Conservation (phyloP, 1,284 basidiomycete species). For the Irpex lacteus region DNA sequence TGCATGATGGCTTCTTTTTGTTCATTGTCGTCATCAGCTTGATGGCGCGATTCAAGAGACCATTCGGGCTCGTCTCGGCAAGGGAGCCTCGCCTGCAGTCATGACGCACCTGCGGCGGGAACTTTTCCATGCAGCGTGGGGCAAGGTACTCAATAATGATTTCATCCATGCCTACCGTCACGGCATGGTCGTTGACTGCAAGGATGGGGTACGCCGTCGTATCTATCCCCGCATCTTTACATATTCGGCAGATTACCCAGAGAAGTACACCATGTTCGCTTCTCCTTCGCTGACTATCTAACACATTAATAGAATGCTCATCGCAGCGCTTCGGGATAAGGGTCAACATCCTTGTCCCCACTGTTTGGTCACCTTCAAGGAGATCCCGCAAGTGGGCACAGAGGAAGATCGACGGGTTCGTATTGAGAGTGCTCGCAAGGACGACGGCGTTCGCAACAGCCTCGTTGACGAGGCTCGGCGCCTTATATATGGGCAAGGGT, state of each 20-base stretch:
- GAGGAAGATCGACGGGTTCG: background rate
- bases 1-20: no score
- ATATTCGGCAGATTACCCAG: constrained; percentile 32
- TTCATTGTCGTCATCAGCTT: no score
- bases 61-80: background rate
- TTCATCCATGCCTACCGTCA: constrained; percentile 26
- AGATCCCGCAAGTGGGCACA: background rate
- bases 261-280: constrained; percentile 15
- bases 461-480: background rate
- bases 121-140: background rate
- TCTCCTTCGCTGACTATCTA: background rate
- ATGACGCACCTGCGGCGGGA: background rate
- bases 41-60: background rate
- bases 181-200: constrained; percentile 26
- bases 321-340: background rate
- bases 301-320: background rate
- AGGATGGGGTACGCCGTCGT: constrained; percentile 15
- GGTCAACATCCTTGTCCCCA: background rate
- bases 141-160: background rate
- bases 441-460: background rate
- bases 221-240: constrained; percentile 21
- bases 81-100: background rate
- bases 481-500: background rate
- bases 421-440: background rate
- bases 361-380: background rate